Conservation (phyloP, 495 filamentous ascomycete genomes). For the Tuber microsphaerosporum region DNA sequence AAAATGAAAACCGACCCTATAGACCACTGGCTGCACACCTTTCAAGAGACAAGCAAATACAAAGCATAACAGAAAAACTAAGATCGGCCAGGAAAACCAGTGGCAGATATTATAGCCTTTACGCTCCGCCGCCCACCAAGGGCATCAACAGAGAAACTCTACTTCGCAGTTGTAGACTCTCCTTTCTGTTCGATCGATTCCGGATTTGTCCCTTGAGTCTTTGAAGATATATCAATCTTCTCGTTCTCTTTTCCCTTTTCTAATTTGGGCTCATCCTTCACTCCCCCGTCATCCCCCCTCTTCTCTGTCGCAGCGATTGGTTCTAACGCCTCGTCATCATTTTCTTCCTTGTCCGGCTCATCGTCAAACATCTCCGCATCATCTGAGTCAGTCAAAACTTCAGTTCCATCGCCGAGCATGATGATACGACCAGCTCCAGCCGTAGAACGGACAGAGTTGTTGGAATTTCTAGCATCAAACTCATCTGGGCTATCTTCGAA, state of each 20-base stretch:
- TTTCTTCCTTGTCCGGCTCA: slow-evolving; percentile 57
- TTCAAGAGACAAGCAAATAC: neutral
- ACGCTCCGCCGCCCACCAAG: neutral
- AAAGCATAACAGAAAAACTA: neutral
- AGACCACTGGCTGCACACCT: neutral
- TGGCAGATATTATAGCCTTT: neutral
- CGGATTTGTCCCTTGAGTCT: slow-evolving; percentile 16
- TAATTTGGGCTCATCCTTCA: slow-evolving; percentile 30
- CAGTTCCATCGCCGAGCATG: slow-evolving; percentile 86
- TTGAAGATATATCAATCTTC: slow-evolving; percentile 28
- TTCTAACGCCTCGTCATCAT: slow-evolving; percentile 34
- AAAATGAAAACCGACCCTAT: slow-evolving; percentile 4
- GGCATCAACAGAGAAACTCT: neutral
- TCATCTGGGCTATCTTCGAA: slow-evolving; percentile 90
- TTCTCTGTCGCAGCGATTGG: slow-evolving; percentile 19
- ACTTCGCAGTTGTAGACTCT: neutral
- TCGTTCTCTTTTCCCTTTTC: slow-evolving; percentile 36
- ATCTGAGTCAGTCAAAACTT: slow-evolving; percentile 74
- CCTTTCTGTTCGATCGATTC: slow-evolving; percentile 13
- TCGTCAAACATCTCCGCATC: slow-evolving; percentile 89
- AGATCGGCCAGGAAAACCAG: neutral
- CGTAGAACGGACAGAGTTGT: neutral
- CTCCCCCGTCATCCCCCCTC: slow-evolving; percentile 18
- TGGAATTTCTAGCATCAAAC: slow-evolving; percentile 61
- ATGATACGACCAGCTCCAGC: slow-evolving; percentile 67